Evolutionary conservation across 208 protist species (phyloP).

Genomic region (Acanthamoeba lenticulata): DNA sequence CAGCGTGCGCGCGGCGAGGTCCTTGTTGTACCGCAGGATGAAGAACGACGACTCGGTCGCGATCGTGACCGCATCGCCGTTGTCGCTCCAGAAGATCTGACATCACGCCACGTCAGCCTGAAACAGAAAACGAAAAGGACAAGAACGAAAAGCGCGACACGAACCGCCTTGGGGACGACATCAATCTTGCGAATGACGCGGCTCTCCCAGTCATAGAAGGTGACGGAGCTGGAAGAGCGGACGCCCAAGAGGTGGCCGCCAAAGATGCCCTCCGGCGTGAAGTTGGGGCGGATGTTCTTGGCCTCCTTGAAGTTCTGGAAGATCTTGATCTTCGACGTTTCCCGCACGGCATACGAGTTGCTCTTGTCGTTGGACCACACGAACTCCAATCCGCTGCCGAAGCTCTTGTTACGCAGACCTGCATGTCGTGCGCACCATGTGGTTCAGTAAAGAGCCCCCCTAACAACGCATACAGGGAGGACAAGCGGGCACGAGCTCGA

Average conservation of each 20-base stretch:
- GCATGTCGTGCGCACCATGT: not conserved
- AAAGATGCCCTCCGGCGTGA: constrained; percentile 85
- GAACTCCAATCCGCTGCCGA: constrained; percentile 96
- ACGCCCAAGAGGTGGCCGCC: constrained; percentile 92
- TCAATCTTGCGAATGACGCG: constrained; percentile 95
- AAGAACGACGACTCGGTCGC: constrained; percentile 93
- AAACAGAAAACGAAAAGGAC: not conserved
- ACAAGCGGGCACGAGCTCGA: not conserved
- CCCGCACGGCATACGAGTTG: constrained; percentile 93
- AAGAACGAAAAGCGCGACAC: constrained; percentile 39
- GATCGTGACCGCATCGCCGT: constrained; percentile 92
- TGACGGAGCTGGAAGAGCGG: constrained; percentile 86
- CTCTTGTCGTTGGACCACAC: constrained; percentile 90
- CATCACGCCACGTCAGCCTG: not conserved
- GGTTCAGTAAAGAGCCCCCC: not conserved
- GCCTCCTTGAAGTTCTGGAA: constrained; percentile 97
- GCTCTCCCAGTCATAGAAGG: constrained; percentile 98
- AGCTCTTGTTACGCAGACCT: constrained; percentile 94
- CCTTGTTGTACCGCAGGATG: constrained; percentile 94
- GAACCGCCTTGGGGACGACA: constrained; percentile 90
- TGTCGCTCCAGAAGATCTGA: constrained; percentile 92
- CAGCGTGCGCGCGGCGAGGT: constrained; percentile 88
- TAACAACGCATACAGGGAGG: not conserved
- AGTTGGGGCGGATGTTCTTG: constrained; percentile 88
- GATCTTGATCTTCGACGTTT: constrained; percentile 92